Conservation (phyloP, 2,329 filamentous ascomycete species). For the Curvularia lunata region DNA sequence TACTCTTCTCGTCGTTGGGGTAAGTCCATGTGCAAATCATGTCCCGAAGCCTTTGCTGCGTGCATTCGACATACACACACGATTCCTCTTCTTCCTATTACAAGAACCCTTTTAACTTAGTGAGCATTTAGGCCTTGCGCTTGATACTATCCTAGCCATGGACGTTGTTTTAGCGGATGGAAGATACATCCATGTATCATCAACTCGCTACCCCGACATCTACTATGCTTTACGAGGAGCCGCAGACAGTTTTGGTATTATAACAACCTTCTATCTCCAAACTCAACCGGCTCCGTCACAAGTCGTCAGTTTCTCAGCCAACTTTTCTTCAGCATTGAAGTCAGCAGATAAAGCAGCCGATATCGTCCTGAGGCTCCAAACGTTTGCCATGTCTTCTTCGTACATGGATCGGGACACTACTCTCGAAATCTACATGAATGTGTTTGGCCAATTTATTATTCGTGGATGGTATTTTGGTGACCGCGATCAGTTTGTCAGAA, state of each 20-base stretch:
- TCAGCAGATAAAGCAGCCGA: conserved; percentile 2
- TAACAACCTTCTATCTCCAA: conserved; percentile 39
- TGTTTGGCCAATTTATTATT: conserved; percentile 6
- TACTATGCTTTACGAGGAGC: conserved; percentile 7
- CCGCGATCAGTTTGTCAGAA: neutral
- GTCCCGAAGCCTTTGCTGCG: no score
- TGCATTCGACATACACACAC: no score
- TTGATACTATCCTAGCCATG: conserved; percentile 9
- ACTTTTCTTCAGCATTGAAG: conserved; percentile 5
- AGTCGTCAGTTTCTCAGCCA: conserved; percentile 3
- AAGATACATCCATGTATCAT: neutral
- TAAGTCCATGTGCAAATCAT: neutral
- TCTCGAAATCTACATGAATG: conserved; percentile 8
- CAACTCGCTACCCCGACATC: neutral
- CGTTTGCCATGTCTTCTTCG: conserved; percentile 4
- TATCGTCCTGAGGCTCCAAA: conserved; percentile 8
- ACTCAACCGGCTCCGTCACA: conserved; percentile 25
- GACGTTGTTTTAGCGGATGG: conserved; percentile 7
- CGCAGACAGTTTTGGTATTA: conserved; percentile 23
- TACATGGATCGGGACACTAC: conserved; percentile 7
- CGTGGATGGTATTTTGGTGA: conserved; percentile 14
- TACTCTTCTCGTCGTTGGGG: conserved; percentile 33
- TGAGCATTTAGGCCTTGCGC: conserved; percentile 2
- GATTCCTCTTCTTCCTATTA: no score
- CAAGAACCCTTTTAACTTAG: no score